These are phyloP conservation scores for Rhodomyrtus psidioides DNA, from an alignment of 441 rosid species.

Conservation along the genomic window DNA sequence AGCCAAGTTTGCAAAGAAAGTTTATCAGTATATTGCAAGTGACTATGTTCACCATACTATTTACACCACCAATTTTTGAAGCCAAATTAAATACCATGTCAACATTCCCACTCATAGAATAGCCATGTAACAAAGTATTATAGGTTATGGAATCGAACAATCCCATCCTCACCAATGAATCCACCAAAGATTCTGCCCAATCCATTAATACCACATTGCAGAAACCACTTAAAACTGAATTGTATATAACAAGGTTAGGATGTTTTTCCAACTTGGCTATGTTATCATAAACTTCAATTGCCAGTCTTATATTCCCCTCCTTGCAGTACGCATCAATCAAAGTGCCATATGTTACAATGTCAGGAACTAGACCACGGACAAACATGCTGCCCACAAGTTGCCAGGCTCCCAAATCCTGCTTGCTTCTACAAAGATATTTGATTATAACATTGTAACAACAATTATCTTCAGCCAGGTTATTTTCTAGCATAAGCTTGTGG, in stretches of 20 bases:
- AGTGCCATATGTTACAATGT: constrained; percentile 31
- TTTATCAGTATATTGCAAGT: constrained; percentile 41
- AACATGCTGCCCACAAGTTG: constrained; percentile 48
- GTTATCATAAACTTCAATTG: constrained; percentile 25
- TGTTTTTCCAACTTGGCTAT: constrained; percentile 20
- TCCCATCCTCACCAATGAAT: constrained; percentile 8
- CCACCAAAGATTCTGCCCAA: constrained; percentile 13
- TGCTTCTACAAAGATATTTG: constrained; percentile 28
- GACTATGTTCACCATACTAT: constrained; percentile 15
- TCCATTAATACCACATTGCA: constrained; percentile 24
- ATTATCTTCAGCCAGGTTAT: constrained; percentile 30
- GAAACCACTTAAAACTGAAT: constrained; percentile 38
- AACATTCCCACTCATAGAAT: constrained; percentile 17
- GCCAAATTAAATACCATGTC: constrained; percentile 22
- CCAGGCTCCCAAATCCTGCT: constrained; percentile 28
- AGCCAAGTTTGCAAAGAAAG: constrained; percentile 40
- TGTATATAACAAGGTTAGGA: constrained; percentile 32
- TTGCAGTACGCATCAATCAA: constrained; percentile 39
- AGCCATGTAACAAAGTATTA: constrained; percentile 35
- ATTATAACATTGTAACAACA: constrained; percentile 44
- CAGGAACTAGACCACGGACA: constrained; percentile 36
- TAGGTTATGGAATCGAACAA: constrained; percentile 28
- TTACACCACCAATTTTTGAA: constrained; percentile 14
- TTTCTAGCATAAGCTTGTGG: constrained; percentile 26
- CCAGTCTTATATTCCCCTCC: constrained; percentile 29